Conservation (phyloP, 768 basidiomycete species). For the Boletus sp. region DNA sequence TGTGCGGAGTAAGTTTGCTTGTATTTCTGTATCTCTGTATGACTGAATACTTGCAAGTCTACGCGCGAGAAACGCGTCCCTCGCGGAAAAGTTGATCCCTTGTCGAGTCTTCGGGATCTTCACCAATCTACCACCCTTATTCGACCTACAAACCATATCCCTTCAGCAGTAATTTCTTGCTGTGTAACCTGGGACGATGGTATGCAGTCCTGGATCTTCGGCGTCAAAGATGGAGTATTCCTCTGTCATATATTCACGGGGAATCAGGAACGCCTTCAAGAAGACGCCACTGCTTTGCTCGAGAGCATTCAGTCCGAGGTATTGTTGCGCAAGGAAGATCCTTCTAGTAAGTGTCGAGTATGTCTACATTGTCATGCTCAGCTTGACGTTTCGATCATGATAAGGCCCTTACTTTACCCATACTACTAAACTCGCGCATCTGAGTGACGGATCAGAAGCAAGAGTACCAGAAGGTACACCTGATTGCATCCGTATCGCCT, state of each 20-base stretch:
- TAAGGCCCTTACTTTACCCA: conserved; percentile 32
- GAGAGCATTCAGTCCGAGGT: conserved; percentile 39
- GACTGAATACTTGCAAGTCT: conserved; percentile 18
- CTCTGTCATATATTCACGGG: conserved; percentile 49
- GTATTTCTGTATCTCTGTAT: neutral
- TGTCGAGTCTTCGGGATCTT: conserved; percentile 24
- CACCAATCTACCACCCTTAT: conserved; percentile 12
- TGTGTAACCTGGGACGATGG: conserved; percentile 27
- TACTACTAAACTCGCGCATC: conserved; percentile 12
- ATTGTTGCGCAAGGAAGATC: conserved; percentile 19
- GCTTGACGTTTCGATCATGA: conserved; percentile 2
- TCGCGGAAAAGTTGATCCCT: conserved; percentile 18
- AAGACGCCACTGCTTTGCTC: conserved; percentile 37
- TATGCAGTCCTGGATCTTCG: conserved; percentile 30
- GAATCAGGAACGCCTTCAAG: conserved; percentile 43
- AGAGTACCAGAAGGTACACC: conserved; percentile 29
- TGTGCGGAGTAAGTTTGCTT: conserved; percentile 37
- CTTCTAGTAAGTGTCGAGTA: conserved; percentile 17
- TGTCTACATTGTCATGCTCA: neutral
- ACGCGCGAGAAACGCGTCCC: neutral
- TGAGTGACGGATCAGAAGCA: conserved; percentile 9
- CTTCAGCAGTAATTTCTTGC: conserved; percentile 16
- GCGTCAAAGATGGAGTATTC: conserved; percentile 19
- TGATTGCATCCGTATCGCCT: conserved; percentile 18
- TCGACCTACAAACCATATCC: conserved; percentile 18